Evolutionary conservation across 192 early-diverging fungal genomes (phyloP), one percentile per base, ranked within the genome.

Genomic region (Oehlia diaphana): DNA sequence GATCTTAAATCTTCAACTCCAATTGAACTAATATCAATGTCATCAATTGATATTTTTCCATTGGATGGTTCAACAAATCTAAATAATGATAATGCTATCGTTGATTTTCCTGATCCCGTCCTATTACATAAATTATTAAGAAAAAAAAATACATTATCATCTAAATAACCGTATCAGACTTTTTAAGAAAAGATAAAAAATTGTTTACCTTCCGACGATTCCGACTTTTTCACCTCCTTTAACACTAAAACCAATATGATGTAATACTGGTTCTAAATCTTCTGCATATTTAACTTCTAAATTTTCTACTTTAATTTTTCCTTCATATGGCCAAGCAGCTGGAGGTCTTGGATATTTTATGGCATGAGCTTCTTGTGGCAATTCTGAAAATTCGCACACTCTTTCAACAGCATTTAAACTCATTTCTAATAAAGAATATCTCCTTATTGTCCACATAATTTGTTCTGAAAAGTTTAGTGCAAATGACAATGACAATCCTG

Each of bases 381-480:
- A 84, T 14, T 85, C 84, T 77, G 93, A 71, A 77, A 96, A 98
- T 85, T 97, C 95, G 62, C 88, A 79, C 8, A 96, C 84, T 28
- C 96, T 91, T 86, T 98, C 96, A 33, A 96, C 94, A 8, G 92
- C 87, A 80, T 94, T 96, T 87, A 96, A 89, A 80, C 85, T 90
- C 89, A 97, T 93, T 81, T 98, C 96, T 82, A 95, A 91, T 71
- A 90, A 86, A 28, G 89, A 87, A 82, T 93, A 94, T 53, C 87
- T 84, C 62, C 94, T 88, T 31, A 95, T 89, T 16, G 90, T 78
- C 95, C 95, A 96, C 78, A 91, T 84, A 83, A 95, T 85, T 77
- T 89, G 88, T 64, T 93, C 90, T 14, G 93, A 90, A 80, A 98
- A 96, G 64, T 89, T 91, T 6, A 94, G 83, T 0, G 97, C 90